Evolutionary conservation across 768 basidiomycete species (phyloP), one percentile per base, ranked within the genome.

Genomic region (Brasilioporus rufonigricans): DNA sequence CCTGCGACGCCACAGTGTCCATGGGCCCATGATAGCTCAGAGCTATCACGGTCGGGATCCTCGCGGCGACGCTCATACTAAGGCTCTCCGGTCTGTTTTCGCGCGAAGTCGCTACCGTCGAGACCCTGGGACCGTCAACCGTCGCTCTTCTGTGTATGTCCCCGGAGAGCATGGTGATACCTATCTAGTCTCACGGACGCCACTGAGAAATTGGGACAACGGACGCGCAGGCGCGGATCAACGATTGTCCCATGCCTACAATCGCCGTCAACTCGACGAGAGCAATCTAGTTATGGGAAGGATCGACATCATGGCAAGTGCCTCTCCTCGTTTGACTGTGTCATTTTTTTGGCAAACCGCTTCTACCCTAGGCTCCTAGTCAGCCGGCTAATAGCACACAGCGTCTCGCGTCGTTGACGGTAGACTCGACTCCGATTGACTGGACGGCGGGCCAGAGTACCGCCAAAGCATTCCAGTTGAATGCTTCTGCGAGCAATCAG

Each of bases 251-350:
- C 52, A 49, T 43, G 13, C 43, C 1, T 9, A 47, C 27, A 19
- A 23, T 52, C 55, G 59, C 9, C 63, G 52, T 50, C 60, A 57
- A 32, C 38, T 29, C 32, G 48, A 49, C n/a, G 65, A 52, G 43
- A 53, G 46, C 27, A 53, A 49, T 11, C 69, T 71, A 3, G 74
- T 71, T 9, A 64, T 72, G 9, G 82, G 84, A 5, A 71, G 53
- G 4, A 68, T 85, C 44, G 74, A 79, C 57, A 77, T 86, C 55
- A 68, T 80, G 72, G 84, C 77, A 56, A 48, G 77, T 71, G 13
- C 12, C 44, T 35, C 29, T 52, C 31, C 35, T 29, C 13, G 18
- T 33, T 39, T 26, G 14, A 38, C 54, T 62, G 47, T 53, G 31
- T 52, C 56, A n/a, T n/a, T 10, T 36, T 50, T 18, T 33, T 54